Evolutionary conservation across 345 rosid species (phyloP), one percentile per base, ranked within the genome.

Genomic region (Odontarrhena argentea): DNA sequence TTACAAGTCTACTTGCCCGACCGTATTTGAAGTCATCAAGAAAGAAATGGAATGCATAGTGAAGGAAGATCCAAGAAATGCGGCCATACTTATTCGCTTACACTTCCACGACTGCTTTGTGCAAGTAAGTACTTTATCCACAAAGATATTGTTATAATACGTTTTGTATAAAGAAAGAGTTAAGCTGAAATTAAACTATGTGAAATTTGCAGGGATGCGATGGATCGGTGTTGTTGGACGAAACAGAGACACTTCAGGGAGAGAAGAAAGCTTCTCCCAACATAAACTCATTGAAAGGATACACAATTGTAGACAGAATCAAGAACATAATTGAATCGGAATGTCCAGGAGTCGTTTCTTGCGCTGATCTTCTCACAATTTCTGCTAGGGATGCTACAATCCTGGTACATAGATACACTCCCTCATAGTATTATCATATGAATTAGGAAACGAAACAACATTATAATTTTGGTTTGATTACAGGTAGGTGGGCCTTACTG

Each of bases 401-500:
- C 68, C 74, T 90, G 89, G 98, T 92, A 86, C 24, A 55, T 6
- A 18, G 22, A 53, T n/a, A 7, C 1, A 12, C 22, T 46, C 14
- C 9, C 42, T 49, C 9, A 32, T 13, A 2, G 11, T n/a, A 2
- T 41, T 68, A 67, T 55, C 14, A 26, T 47, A 14, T 59, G 48
- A 41, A 22, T 11, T 40, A 59, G 30, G 44, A 30, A 60, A 32
- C n/a, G 0, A 3, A 32, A 9, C 1, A 47, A 11, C 38, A 26
- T 9, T 5, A 9, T 4, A 30, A 35, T 12, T 35, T 7, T 40
- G 30, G 42, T 61, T 38, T 25, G 59, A 7, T 45, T 28, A 12
- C 77, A 89, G 96, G 96, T 92, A 50, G 97, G 97, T 28, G 98
- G 97, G 51, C 96, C 98, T 18, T 84, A 86, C 47, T 93, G 98